Percentiles rank a stretch among this genome's conserved stretches.
phyloP scores from a whole-genome alignment of 441 rosid genomes.

The Populus hybrid region DNA sequence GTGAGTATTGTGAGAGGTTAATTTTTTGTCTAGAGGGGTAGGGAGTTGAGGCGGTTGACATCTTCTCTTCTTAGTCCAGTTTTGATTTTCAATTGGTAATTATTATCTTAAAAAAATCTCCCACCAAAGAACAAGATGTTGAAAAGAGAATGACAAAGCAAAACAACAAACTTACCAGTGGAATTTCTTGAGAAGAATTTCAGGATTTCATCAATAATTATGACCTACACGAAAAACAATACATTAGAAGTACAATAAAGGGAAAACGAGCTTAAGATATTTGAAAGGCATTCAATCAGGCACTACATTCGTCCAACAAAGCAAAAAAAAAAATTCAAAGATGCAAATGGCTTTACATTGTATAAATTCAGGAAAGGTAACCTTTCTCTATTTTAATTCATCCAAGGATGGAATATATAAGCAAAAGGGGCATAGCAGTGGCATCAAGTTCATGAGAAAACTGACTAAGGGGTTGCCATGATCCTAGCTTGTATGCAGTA shows the following conservation, averaged over 20 bases:
- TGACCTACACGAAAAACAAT: constrained; percentile 52
- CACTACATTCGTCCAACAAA: too few species aligned
- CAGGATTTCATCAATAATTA: constrained; percentile 86
- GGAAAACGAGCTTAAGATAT: background rate
- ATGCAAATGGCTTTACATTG: background rate
- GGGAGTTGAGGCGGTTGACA: background rate
- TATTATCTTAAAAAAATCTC: background rate
- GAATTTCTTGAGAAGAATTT: constrained; percentile 91
- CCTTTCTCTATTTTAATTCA: background rate
- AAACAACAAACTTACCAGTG: constrained; percentile 38
- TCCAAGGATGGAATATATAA: background rate
- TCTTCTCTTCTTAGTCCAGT: background rate
- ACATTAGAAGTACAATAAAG: background rate
- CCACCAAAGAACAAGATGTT: background rate
- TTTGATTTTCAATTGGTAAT: background rate
- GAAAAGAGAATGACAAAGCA: background rate
- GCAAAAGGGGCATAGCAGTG: background rate
- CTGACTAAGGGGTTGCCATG: too few species aligned
- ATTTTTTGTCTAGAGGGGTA: background rate
- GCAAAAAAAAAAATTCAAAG: background rate
- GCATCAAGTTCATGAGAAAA: background rate
- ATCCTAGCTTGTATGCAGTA: background rate
- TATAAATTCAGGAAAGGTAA: background rate
- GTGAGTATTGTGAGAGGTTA: background rate
- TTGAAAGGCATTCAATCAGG: background rate